Evolutionary conservation across 768 basidiomycete genomes (phyloP).

Genomic region (Trametes punicea): DNA sequence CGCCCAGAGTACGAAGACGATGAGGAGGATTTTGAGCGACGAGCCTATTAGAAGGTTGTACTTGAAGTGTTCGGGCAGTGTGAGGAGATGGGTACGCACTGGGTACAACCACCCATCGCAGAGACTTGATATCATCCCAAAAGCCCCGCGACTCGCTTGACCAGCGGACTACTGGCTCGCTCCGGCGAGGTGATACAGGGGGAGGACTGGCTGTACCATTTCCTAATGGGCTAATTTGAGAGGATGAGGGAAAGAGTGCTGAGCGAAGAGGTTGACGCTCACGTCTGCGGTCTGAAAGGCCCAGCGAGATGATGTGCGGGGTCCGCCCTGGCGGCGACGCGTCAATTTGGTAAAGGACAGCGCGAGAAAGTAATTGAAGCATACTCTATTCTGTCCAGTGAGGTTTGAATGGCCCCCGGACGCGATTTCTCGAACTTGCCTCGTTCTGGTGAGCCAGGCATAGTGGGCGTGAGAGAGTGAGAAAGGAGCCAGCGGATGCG

Average conservation of each 20-base stretch:
- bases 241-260: background rate
- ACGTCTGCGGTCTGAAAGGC: constrained; percentile 65
- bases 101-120: constrained; percentile 75
- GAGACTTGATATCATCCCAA: constrained; percentile 48
- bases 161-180: constrained; percentile 8
- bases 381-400: constrained; percentile 27
- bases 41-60: constrained; percentile 39
- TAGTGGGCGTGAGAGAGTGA: background rate
- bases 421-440: constrained; percentile 1
- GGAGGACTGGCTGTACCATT: background rate
- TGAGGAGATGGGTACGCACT: constrained; percentile 38
- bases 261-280: constrained; percentile 22
- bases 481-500: background rate
- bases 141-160: constrained; percentile 35
- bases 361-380: constrained; percentile 15
- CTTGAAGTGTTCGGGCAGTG: background rate
- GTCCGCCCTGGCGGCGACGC: constrained; percentile 46
- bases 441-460: constrained; percentile 2
- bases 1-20: constrained; percentile 57
- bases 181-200: background rate
- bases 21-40: constrained; percentile 62
- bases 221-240: constrained; percentile 20
- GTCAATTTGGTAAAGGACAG: constrained; percentile 17
- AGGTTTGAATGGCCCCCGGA: constrained; percentile 11
- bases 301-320: constrained; percentile 59